Conservation (phyloP, 345 rosid genomes). For the Populus simonii region DNA sequence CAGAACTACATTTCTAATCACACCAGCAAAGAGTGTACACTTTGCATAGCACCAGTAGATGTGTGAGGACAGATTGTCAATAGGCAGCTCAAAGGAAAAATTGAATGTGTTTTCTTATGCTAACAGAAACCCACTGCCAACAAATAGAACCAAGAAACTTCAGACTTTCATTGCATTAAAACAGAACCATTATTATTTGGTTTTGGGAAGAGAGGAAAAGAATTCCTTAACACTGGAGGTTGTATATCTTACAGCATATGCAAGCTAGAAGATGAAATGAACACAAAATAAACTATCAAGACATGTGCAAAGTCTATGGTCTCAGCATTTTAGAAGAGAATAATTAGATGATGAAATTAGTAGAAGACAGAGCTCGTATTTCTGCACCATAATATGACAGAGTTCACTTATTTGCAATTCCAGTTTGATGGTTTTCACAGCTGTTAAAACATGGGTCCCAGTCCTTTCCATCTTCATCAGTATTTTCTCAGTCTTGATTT, state of each 20-base stretch:
- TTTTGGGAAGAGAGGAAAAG: not conserved
- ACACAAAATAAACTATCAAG: not conserved
- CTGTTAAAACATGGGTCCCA: not conserved
- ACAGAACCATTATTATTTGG: not conserved
- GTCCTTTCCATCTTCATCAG: not conserved
- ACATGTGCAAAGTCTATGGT: not conserved
- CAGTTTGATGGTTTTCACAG: not conserved
- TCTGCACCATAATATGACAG: not conserved
- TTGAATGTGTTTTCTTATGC: not conserved
- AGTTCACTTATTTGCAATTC: not conserved
- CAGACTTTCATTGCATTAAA: not conserved
- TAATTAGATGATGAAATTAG: not conserved
- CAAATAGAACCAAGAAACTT: not conserved
- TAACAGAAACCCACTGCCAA: not conserved
- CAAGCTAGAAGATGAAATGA: not conserved
- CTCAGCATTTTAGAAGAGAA: not conserved
- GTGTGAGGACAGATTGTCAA: not conserved
- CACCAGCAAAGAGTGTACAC: not conserved
- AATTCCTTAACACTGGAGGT: not conserved
- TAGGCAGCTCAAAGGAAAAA: not conserved
- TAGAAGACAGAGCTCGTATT: not conserved
- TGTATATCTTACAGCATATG: not conserved
- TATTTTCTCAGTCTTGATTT: not conserved
- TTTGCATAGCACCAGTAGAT: not conserved
- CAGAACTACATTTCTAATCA: not conserved